phyloP scores from a whole-genome alignment of 2,329 filamentous ascomycete genomes.

The Byssoonygena ceratinophila region DNA sequence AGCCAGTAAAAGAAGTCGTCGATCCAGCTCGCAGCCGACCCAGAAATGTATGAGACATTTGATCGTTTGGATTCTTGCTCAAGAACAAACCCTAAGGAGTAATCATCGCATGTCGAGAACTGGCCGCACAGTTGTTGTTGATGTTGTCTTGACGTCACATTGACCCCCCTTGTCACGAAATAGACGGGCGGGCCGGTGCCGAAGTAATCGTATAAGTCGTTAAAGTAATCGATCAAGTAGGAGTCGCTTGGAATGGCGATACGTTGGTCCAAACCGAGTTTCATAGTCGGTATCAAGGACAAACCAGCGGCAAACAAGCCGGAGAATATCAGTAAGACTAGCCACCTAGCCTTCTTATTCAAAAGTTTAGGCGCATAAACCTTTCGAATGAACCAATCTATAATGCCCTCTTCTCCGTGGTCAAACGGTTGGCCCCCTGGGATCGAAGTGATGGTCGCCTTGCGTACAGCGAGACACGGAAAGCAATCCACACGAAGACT shows the following conservation, averaged over 20 bases:
- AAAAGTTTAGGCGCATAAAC: constrained; percentile 75
- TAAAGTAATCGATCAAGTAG: constrained; percentile 92
- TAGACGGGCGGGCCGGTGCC: constrained; percentile 89
- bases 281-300: constrained; percentile 70
- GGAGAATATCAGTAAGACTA: constrained; percentile 69
- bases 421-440: constrained; percentile 60
- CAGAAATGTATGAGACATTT: constrained; percentile 75
- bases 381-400: constrained; percentile 85
- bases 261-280: constrained; percentile 84
- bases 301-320: constrained; percentile 77
- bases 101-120: constrained; percentile 75
- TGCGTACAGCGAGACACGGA: constrained; percentile 73
- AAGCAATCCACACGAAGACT: constrained; percentile 82
- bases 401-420: constrained; percentile 66
- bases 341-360: constrained; percentile 66
- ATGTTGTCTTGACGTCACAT: constrained; percentile 61
- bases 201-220: constrained; percentile 88
- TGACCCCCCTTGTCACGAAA: constrained; percentile 76
- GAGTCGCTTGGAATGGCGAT: constrained; percentile 89
- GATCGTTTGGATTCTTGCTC: constrained; percentile 90
- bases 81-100: constrained; percentile 77
- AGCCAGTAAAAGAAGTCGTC: constrained; percentile 96
- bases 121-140: constrained; percentile 84
- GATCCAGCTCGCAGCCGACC: constrained; percentile 87
- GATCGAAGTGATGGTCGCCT: constrained; percentile 55